Percentiles rank a stretch among this genome's conserved stretches.
Conservation (phyloP, 23 red algal genomes). For the Rhodosorus marinus region DNA sequence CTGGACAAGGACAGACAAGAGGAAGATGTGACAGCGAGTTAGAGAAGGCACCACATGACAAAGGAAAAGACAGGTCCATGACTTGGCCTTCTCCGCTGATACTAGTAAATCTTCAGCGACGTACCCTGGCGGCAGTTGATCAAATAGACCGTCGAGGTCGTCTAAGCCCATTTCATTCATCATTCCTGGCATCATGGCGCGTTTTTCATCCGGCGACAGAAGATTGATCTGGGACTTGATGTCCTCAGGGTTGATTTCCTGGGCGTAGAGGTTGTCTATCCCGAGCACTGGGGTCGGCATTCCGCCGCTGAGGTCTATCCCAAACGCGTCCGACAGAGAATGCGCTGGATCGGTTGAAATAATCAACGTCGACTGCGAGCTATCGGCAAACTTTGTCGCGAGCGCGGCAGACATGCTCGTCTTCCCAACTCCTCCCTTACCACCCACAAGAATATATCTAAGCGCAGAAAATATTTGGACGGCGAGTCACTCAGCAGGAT, state of each 20-base stretch:
- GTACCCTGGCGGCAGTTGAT: constrained; percentile 79
- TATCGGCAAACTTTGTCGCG: constrained; percentile 65
- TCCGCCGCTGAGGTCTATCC: constrained; percentile 37
- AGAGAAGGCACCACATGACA: no score
- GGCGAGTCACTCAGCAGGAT: no score
- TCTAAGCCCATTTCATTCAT: constrained; percentile 67
- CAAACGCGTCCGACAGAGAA: constrained; percentile 81
- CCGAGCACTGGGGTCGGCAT: constrained; percentile 37
- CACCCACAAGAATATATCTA: constrained; percentile 38
- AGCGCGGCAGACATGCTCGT: constrained; percentile 47
- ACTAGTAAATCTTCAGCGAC: no score
- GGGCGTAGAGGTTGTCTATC: constrained; percentile 71
- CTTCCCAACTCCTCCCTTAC: constrained; percentile 9
- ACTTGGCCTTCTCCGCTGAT: no score
- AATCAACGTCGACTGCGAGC: constrained; percentile 60
- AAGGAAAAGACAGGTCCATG: no score
- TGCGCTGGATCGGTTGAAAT: constrained; percentile 88
- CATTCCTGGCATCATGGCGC: constrained; percentile 3
- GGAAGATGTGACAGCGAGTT: no score
- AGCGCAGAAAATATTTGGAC: no score
- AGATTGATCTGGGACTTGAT: not conserved
- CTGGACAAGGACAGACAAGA: no score
- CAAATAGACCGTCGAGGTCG: constrained; percentile 66
- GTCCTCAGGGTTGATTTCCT: constrained; percentile 70
- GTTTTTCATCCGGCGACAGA: constrained; percentile 5